phyloP scores from a whole-genome alignment of 257 asterid species.

The Misopates orontium region DNA sequence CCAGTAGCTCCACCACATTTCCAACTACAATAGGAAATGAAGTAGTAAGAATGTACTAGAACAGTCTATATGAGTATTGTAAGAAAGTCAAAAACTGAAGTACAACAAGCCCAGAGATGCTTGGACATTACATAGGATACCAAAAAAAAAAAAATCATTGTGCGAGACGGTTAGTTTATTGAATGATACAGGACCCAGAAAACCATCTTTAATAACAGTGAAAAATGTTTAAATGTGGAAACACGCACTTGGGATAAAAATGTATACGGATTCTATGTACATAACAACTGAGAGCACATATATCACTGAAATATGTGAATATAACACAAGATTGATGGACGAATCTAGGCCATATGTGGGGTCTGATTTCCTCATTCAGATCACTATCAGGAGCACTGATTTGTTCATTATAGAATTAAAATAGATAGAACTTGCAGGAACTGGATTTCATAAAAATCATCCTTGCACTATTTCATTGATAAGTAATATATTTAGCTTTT shows the following conservation, averaged over 20 bases:
- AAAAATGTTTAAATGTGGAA: neutral
- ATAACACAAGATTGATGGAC: too few relatives aligned
- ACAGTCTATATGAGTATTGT: neutral
- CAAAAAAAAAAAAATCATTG: neutral
- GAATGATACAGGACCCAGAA: neutral
- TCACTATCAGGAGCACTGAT: too few relatives aligned
- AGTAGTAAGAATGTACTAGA: constrained; percentile 17
- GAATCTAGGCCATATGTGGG: too few relatives aligned
- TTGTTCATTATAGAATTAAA: too few relatives aligned
- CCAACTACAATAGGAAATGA: constrained; percentile 58
- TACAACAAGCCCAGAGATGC: neutral
- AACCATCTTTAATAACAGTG: neutral
- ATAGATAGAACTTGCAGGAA: too few relatives aligned
- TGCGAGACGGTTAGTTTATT: neutral
- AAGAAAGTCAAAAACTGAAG: neutral
- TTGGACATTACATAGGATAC: constrained; percentile 1
- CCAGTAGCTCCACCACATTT: constrained; percentile 93
- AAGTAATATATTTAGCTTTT: too few relatives aligned
- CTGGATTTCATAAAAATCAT: too few relatives aligned
- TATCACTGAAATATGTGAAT: too few relatives aligned
- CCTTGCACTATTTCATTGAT: too few relatives aligned
- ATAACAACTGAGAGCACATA: too few relatives aligned
- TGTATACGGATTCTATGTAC: too few relatives aligned
- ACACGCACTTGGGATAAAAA: neutral
- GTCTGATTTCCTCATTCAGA: too few relatives aligned